Evolutionary conservation across 2,329 filamentous ascomycete species (phyloP), one percentile per base, ranked within the genome.

Genomic region (Atkinsonella hypoxylon): DNA sequence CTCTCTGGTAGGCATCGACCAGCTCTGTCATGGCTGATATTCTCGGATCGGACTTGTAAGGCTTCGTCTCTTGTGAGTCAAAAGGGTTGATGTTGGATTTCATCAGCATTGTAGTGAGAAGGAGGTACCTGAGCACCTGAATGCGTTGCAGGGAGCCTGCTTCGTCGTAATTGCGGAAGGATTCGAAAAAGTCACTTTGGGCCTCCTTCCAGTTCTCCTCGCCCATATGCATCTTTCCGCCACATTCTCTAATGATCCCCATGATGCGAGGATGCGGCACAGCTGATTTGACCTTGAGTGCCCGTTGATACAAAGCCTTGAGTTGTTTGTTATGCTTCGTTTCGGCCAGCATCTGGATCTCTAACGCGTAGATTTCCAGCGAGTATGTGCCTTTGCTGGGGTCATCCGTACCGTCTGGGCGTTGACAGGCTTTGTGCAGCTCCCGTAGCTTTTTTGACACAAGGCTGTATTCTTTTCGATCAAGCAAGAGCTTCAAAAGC

Each of bases 211-310:
- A 98, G 66, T 97, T 97, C 72, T 97, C 93, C 75, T 98, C 93
- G 67, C 87, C 93, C 93, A 98, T 97, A 72, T 97, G 90, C 93
- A 98, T 98, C 75, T 98, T 98, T 60, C 93, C 93, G 61, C 93
- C 93, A 65, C 93, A 98, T 71, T 98, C 93, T 50, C 91, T 85
- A 64, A 98, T 98, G 66, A 98, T 91, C 48, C 93, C 93, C 89
- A 97, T 96, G 66, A 98, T 95, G 71, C 95, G 95, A 53, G 93
- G 93, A 70, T 98, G 93, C 39, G 93, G 91, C 12, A 98, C 93
- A 0, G 93, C 93, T n/a, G 93, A 97, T 55, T 89, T 85, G 50
- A 98, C 91, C 57, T 86, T 86, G 47, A 98, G 78, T 5, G 93
- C 93, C 54, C 87, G 85, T 66, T 95, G 86, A 67, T 97, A 98